These are phyloP conservation scores for Neocucurbitaria cava DNA, from an alignment of 2,329 filamentous ascomycete species.

Conservation along the genomic window DNA sequence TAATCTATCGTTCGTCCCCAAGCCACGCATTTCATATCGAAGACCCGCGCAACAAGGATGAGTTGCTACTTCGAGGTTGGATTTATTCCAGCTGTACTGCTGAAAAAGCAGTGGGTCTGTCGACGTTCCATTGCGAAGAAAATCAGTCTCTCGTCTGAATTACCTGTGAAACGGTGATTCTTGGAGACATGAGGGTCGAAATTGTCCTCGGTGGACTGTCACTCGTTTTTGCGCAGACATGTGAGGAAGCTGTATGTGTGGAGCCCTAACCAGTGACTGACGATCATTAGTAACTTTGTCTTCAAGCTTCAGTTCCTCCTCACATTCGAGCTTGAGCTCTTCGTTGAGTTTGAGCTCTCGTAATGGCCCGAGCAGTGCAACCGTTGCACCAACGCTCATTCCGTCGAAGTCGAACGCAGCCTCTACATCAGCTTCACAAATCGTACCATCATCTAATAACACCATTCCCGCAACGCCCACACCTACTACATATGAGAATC, in stretches of 20 bases:
- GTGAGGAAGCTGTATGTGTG: not conserved
- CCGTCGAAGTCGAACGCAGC: not conserved
- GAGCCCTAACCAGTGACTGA: not conserved
- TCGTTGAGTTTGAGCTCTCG: conserved; percentile 3
- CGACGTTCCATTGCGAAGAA: not conserved
- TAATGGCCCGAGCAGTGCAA: conserved; percentile 2
- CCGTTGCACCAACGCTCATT: not conserved
- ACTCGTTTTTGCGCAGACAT: not conserved
- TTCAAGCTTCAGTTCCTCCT: not conserved
- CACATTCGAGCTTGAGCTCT: conserved; percentile 2
- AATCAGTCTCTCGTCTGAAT: not conserved
- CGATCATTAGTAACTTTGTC: not conserved
- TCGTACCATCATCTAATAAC: not conserved
- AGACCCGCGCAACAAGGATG: conserved; percentile 5
- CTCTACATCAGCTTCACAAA: not conserved
- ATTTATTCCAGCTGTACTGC: not conserved
- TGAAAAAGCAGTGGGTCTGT: not conserved
- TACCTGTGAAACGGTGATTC: not conserved
- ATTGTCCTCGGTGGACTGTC: conserved; percentile 2
- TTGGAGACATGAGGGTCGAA: not conserved
- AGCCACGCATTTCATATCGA: conserved; percentile 7
- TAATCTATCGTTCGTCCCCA: conserved; percentile 3
- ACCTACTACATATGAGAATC: conserved; percentile 16
- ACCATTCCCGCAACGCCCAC: conserved; percentile 3
- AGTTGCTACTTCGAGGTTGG: not conserved